Evolutionary conservation across 345 rosid genomes (phyloP).

Genomic region (Arabis hirsuta): DNA sequence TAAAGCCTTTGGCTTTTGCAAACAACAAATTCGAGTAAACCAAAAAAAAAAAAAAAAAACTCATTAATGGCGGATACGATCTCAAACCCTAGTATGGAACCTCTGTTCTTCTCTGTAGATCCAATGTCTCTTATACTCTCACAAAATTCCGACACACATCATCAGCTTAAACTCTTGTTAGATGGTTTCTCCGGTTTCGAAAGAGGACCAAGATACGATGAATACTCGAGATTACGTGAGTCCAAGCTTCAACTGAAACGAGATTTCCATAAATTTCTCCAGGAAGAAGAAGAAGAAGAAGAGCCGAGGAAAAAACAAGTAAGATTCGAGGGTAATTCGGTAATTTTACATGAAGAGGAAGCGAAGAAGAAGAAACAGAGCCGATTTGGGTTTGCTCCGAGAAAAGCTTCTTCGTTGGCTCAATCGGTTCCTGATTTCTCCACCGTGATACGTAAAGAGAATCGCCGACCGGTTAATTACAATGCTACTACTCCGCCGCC

Average conservation of each 20-base stretch:
- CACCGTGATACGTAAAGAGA: conserved; percentile 75
- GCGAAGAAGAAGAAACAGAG: conserved; percentile 59
- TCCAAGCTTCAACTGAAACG: conserved; percentile 62
- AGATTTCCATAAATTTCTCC: conserved; percentile 37
- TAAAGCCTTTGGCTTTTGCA: background rate
- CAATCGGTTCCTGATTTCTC: conserved; percentile 92
- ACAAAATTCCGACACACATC: conserved; percentile 52
- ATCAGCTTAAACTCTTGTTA: conserved; percentile 55
- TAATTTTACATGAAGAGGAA: conserved; percentile 42
- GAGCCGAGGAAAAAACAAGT: conserved; percentile 62
- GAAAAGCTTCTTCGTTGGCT: conserved; percentile 55
- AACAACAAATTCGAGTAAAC: conserved; percentile 9
- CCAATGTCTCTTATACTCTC: conserved; percentile 72
- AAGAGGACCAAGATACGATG: conserved; percentile 89
- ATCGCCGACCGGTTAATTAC: conserved; percentile 59
- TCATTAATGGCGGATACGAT: conserved; percentile 50
- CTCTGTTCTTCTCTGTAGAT: conserved; percentile 57
- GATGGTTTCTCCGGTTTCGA: conserved; percentile 57
- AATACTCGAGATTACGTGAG: conserved; percentile 75
- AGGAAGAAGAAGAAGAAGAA: conserved; percentile 27
- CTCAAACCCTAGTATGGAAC: conserved; percentile 46
- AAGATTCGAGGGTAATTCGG: conserved; percentile 47
- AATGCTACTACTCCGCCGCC: conserved; percentile 55
- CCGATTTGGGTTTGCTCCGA: conserved; percentile 50
- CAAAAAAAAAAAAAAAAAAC: background rate